Evolutionary conservation across 2,329 filamentous ascomycete species (phyloP).

Genomic region (Xylaria sp.): DNA sequence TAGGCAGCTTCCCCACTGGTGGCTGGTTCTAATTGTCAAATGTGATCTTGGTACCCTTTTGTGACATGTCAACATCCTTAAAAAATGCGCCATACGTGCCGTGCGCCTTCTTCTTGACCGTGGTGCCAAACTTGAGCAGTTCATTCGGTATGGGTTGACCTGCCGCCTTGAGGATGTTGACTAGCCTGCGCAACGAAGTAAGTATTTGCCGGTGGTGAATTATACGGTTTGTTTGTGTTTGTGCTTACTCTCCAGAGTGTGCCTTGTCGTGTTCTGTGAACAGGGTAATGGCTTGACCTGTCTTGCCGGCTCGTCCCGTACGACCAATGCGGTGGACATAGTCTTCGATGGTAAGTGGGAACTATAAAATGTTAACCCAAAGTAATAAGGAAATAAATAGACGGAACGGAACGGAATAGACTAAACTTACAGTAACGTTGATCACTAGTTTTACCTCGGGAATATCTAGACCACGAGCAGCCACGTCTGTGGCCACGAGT

Average conservation of each 20-base stretch:
- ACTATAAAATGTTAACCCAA: slow-evolving; percentile 56
- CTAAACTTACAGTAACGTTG: slow-evolving; percentile 77
- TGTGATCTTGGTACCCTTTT: slow-evolving; percentile 89
- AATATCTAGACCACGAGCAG: slow-evolving; percentile 92
- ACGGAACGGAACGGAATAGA: slow-evolving; percentile 1
- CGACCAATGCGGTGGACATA: slow-evolving; percentile 97
- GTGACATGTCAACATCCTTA: slow-evolving; percentile 85
- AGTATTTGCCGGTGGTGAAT: slow-evolving; percentile 19
- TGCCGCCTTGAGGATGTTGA: slow-evolving; percentile 95
- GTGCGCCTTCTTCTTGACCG: slow-evolving; percentile 98
- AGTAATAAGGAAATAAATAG: background rate
- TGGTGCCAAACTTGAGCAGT: slow-evolving; percentile 94
- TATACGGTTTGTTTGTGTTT: background rate
- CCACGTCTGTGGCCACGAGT: slow-evolving; percentile 94
- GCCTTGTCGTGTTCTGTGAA: slow-evolving; percentile 96
- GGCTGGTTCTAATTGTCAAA: slow-evolving; percentile 67
- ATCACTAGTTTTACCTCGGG: slow-evolving; percentile 94
- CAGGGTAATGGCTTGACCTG: slow-evolving; percentile 87
- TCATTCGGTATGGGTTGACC: slow-evolving; percentile 91
- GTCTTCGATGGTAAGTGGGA: slow-evolving; percentile 94
- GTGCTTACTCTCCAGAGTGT: slow-evolving; percentile 83
- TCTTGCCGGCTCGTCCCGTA: slow-evolving; percentile 91
- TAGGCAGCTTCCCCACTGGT: background rate
- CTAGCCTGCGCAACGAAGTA: slow-evolving; percentile 65
- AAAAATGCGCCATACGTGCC: slow-evolving; percentile 95